Evolutionary conservation across 257 asterid species (phyloP).

Genomic region (Hygrophila difformis): DNA sequence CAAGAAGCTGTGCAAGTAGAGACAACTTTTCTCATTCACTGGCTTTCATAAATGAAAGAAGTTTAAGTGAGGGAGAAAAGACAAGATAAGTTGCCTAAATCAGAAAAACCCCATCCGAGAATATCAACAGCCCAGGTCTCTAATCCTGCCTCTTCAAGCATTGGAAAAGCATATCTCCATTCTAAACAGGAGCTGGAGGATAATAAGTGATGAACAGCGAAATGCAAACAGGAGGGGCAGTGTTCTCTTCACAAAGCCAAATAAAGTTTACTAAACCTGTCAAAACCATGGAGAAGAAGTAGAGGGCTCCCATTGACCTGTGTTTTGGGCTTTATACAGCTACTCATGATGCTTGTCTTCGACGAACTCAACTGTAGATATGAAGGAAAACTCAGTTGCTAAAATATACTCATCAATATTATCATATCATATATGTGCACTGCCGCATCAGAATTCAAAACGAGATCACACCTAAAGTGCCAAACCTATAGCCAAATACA

Average conservation of each 20-base stretch:
- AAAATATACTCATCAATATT: too few species aligned
- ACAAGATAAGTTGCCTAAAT: conserved; percentile 35
- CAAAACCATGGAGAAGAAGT: conserved; percentile 16
- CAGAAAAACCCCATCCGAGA: conserved; percentile 93
- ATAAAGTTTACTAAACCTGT: background rate
- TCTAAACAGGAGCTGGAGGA: conserved; percentile 68
- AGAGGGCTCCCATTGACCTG: conserved; percentile 41
- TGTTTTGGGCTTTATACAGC: conserved; percentile 20
- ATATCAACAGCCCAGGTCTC: conserved; percentile 82
- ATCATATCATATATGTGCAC: too few species aligned
- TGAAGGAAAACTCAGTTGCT: too few species aligned
- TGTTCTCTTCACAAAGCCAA: too few species aligned
- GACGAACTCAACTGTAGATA: too few species aligned
- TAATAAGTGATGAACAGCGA: conserved; percentile 35
- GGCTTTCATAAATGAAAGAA: background rate
- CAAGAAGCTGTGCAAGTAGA: conserved; percentile 5
- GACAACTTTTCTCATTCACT: too few species aligned
- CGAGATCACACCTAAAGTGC: too few species aligned
- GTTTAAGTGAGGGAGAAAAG: background rate
- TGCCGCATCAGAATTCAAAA: too few species aligned
- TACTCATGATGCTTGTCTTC: background rate
- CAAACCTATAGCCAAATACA: too few species aligned
- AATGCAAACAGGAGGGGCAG: conserved; percentile 13
- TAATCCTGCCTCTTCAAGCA: conserved; percentile 66
- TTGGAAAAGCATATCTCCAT: conserved; percentile 64